Evolutionary conservation across 2,329 filamentous ascomycete genomes (phyloP), one percentile per base, ranked within the genome.

Genomic region (Hymenoscyphus linearis): DNA sequence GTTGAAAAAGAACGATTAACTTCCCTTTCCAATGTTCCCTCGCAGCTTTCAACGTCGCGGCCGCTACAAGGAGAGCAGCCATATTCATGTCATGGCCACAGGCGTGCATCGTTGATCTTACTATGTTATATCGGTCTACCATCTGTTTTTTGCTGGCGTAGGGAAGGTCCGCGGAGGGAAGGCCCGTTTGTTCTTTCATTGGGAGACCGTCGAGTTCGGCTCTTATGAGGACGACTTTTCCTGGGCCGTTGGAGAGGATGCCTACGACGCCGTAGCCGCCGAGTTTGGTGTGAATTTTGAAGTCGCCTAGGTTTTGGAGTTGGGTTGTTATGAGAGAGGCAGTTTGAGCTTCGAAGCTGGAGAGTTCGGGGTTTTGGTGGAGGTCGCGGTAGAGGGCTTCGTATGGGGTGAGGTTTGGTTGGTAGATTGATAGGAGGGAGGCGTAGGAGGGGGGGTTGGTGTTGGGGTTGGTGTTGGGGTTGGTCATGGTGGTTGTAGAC

Each of bases 51-150:
- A 90, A 74, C 0, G 79, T 73, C 18, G 79, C 75, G 0, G 82
- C 78, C 0, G 81, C 79, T 0, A 78, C 85, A 1, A 89, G 74
- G 1, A 88, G 74, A 26, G 76, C 74, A 0, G 82, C 78, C 31
- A 87, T 81, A 68, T 89, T 85, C 75, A 86, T 83, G 66, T 87
- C 85, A 67, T 88, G 86, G 0, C 86, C 86, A 69, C 86, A 88
- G 31, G 85, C 85, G 72, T 88, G 86, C 85, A 88, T 88, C 0
- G 85, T 81, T 0, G 83, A 81, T 58, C 80, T 79, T 57, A 77
- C 74, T 0, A 74, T 69, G 0, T 82, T 82, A 64, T 80, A 77
- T 35, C 72, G 73, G 18, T 66, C 61, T 4, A 57, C 2, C 47
- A 60, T 57, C 2, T 35, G 54, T 16, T 58, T 74, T 9, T 70